Conservation (phyloP, 2,329 filamentous ascomycete species). For the Colletotrichum tabaci region DNA sequence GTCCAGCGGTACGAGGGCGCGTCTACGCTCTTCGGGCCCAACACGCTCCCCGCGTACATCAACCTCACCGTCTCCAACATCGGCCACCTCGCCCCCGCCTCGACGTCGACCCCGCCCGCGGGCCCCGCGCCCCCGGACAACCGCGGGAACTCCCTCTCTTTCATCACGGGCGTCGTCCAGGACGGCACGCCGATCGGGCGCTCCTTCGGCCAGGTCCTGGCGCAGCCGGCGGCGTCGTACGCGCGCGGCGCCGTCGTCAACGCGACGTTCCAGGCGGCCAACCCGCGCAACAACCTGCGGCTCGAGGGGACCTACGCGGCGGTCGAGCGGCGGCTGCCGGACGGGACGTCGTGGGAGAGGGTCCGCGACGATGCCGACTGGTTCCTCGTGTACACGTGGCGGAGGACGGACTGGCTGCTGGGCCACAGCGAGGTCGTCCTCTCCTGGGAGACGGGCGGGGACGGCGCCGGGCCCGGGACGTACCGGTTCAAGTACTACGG, state of each 20-base stretch:
- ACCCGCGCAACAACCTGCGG: slow-evolving; percentile 89
- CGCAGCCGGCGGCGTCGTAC: slow-evolving; percentile 69
- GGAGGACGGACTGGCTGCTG: slow-evolving; percentile 76
- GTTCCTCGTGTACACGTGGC: slow-evolving; percentile 87
- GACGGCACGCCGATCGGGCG: slow-evolving; percentile 78
- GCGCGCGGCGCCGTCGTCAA: slow-evolving; percentile 72
- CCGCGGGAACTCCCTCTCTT: slow-evolving; percentile 79
- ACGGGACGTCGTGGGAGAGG: slow-evolving; percentile 68
- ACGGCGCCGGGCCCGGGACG: slow-evolving; percentile 68
- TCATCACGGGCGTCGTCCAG: slow-evolving; percentile 84
- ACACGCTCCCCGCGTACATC: slow-evolving; percentile 89
- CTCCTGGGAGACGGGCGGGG: slow-evolving; percentile 79
- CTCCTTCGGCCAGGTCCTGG: slow-evolving; percentile 78
- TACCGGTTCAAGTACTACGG: slow-evolving; percentile 90
- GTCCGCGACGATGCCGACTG: slow-evolving; percentile 85
- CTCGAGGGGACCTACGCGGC: slow-evolving; percentile 84
- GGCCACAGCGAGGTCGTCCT: slow-evolving; percentile 85
- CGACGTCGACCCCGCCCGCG: slow-evolving; percentile 58
- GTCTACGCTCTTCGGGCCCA: slow-evolving; percentile 87
- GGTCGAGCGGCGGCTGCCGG: slow-evolving; percentile 75
- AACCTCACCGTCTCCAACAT: slow-evolving; percentile 85
- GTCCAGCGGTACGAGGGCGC: slow-evolving; percentile 96
- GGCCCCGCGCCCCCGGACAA: slow-evolving; percentile 85
- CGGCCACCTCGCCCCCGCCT: slow-evolving; percentile 71
- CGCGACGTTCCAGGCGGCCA: slow-evolving; percentile 85